Percentiles rank a stretch among this genome's conserved stretches.
These are phyloP conservation scores for Abrus precatorius DNA, from an alignment of 306 rosid genomes.

Conservation along the genomic window DNA sequence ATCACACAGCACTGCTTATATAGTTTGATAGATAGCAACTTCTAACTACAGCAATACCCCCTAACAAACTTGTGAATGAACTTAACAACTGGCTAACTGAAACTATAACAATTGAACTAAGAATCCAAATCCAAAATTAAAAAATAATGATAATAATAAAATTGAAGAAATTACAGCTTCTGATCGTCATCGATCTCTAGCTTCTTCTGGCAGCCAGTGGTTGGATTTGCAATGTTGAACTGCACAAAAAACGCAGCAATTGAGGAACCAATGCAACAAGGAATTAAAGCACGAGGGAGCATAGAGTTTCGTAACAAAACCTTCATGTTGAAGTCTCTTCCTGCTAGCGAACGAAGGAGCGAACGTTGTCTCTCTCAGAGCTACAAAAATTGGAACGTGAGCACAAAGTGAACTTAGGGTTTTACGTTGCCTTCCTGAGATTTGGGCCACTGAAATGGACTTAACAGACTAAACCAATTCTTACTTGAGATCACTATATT, in stretches of 20 bases:
- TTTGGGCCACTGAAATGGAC: not conserved
- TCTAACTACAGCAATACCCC: not conserved
- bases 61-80: not conserved
- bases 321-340: slow-evolving; percentile 9
- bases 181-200: slow-evolving; percentile 49
- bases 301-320: slow-evolving; percentile 7
- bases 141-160: not conserved
- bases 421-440: not conserved
- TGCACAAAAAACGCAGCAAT: not conserved
- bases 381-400: not conserved
- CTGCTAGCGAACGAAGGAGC: not conserved
- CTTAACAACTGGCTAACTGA: not conserved
- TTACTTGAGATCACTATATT: too few relatives aligned
- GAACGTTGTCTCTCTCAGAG: slow-evolving; percentile 2
- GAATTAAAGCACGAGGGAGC: not conserved
- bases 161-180: slow-evolving; percentile 32
- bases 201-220: slow-evolving; percentile 52
- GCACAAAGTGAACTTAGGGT: slow-evolving; percentile 10
- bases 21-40: not conserved
- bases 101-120: not conserved
- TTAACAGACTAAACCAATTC: not conserved
- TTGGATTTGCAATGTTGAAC: slow-evolving; percentile 51
- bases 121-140: not conserved
- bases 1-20: not conserved
- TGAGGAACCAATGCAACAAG: not conserved